Conservation (phyloP, 2,329 filamentous ascomycete species). For the Aureobasidium sp. region DNA sequence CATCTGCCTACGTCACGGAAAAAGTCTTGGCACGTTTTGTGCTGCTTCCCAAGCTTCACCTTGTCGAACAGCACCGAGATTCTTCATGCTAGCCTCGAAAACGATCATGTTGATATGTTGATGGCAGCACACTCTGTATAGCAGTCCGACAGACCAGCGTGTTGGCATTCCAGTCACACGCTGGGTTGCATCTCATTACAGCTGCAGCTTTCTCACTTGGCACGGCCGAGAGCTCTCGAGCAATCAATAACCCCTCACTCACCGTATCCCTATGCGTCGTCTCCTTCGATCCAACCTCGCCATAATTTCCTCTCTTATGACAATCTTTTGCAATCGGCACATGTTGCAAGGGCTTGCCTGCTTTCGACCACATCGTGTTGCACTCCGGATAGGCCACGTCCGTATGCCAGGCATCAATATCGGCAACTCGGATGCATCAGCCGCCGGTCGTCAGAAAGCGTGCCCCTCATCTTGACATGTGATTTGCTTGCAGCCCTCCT, state of each 20-base stretch:
- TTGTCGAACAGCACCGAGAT: background rate
- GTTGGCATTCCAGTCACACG: background rate
- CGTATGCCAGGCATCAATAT: background rate
- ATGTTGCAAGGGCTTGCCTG: background rate
- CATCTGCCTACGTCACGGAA: constrained; percentile 1
- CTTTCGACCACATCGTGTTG: background rate
- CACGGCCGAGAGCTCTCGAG: background rate
- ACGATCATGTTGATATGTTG: no score
- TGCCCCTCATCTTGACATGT: constrained; percentile 1
- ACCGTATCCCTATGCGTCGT: background rate
- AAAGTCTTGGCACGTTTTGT: background rate
- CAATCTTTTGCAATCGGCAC: background rate
- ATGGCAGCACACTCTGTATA: background rate
- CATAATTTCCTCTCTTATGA: background rate
- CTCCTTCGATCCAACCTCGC: background rate
- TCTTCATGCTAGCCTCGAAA: no score
- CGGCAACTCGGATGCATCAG: background rate
- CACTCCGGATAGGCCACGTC: background rate
- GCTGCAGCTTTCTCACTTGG: background rate
- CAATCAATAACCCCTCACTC: background rate
- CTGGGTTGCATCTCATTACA: background rate
- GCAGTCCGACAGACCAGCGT: background rate
- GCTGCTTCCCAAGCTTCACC: background rate
- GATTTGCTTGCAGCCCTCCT: background rate
- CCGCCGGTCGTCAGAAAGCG: background rate